Percentiles rank a stretch among this genome's conserved stretches.
Evolutionary conservation across 1,139 yeast species (phyloP).

Genomic region (Kurtzmaniella quercitrusa): DNA sequence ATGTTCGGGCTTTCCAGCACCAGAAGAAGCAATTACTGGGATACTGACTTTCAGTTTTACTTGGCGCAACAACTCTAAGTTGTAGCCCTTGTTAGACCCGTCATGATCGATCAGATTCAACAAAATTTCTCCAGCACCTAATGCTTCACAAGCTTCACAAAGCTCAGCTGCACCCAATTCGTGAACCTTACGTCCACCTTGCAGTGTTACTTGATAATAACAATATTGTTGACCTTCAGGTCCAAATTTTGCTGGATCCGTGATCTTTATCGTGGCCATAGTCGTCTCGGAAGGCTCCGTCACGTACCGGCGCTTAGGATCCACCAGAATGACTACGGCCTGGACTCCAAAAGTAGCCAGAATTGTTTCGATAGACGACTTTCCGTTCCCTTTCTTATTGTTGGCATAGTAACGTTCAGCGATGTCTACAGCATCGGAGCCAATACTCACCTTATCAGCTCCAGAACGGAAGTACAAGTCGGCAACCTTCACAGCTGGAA

Average conservation of each 20-base stretch:
- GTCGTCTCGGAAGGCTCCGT: slow-evolving; percentile 52
- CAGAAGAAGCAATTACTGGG: slow-evolving; percentile 96
- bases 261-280: slow-evolving; percentile 50
- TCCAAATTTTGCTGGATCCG: slow-evolving; percentile 52
- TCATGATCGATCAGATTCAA: slow-evolving; percentile 94
- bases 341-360: slow-evolving; percentile 90
- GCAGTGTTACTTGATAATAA: slow-evolving; percentile 93
- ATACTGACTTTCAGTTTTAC: slow-evolving; percentile 72
- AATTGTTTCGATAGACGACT: slow-evolving; percentile 85
- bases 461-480: slow-evolving; percentile 89
- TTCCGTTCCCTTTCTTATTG: slow-evolving; percentile 59
- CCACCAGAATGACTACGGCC: slow-evolving; percentile 96
- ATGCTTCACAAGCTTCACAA: slow-evolving; percentile 79
- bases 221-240: slow-evolving; percentile 84
- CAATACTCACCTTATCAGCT: slow-evolving; percentile 95
- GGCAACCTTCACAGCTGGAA: slow-evolving; percentile 88
- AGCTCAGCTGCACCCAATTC: slow-evolving; percentile 90
- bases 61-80: slow-evolving; percentile 74
- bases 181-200: slow-evolving; percentile 89
- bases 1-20: slow-evolving; percentile 92
- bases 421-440: slow-evolving; percentile 92
- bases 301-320: slow-evolving; percentile 85
- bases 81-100: slow-evolving; percentile 91
- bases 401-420: slow-evolving; percentile 75
- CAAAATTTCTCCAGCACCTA: slow-evolving; percentile 96